Conservation (phyloP, 2,329 filamentous ascomycete species). For the Penicillium italicum region DNA sequence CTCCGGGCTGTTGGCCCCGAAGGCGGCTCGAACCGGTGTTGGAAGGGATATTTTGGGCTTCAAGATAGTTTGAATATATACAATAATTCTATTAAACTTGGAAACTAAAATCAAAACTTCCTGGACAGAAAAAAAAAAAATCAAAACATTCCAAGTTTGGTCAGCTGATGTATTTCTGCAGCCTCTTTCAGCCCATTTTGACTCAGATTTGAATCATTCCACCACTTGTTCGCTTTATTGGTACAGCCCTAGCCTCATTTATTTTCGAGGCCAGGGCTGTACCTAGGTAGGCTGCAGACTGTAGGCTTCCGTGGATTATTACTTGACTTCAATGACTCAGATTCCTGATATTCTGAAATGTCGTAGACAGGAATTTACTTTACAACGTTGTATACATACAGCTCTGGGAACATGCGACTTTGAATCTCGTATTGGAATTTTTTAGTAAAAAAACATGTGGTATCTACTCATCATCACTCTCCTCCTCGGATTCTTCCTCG, state of each 20-base stretch:
- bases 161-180: background rate
- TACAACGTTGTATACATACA: background rate
- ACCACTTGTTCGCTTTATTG: background rate
- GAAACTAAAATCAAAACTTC: too few relatives aligned
- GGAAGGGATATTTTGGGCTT: background rate
- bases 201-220: background rate
- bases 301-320: too few relatives aligned
- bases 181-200: background rate
- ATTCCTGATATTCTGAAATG: background rate
- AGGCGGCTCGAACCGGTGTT: background rate
- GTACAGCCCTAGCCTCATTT: background rate
- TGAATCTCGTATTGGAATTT: constrained; percentile 1
- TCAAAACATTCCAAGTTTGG: background rate
- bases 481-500: constrained; percentile 55
- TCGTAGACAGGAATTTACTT: background rate
- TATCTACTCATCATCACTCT: constrained; percentile 38
- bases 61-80: background rate
- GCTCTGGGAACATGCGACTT: background rate
- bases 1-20: background rate
- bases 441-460: background rate
- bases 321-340: background rate
- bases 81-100: background rate
- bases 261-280: background rate
- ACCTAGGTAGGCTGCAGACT: background rate
- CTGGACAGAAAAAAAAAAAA: background rate